Conservation (phyloP, 1,284 basidiomycete species). For the Apiotrichum veenhuisii region DNA sequence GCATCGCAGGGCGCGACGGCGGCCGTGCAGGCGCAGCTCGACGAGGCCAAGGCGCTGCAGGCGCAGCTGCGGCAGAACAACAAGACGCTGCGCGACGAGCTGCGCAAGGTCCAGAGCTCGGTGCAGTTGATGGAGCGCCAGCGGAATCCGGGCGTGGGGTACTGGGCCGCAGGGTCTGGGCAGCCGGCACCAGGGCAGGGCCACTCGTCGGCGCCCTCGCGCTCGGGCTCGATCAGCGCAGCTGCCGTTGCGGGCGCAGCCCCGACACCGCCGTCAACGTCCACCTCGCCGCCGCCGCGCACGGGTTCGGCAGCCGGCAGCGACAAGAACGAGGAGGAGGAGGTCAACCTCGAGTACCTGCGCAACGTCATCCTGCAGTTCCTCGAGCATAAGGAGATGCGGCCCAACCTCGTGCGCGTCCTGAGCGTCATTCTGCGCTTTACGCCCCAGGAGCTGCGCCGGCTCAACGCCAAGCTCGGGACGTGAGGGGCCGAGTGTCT, state of each 20-base stretch:
- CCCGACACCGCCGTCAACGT: neutral
- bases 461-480: constrained; percentile 66
- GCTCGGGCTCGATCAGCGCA: no score
- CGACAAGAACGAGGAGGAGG: constrained; percentile 64
- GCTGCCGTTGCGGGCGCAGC: neutral
- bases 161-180: constrained; percentile 59
- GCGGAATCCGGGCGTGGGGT: constrained; percentile 86
- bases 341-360: constrained; percentile 91
- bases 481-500: no score
- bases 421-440: constrained; percentile 86
- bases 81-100: constrained; percentile 84
- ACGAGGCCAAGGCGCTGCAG: constrained; percentile 41
- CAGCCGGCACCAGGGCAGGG: neutral
- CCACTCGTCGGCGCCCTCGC: neutral
- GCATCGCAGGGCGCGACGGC: constrained; percentile 37
- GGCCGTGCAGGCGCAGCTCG: constrained; percentile 45
- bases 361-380: constrained; percentile 92
- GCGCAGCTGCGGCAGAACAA: constrained; percentile 52
- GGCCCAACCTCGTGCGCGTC: constrained; percentile 82
- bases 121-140: constrained; percentile 82
- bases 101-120: constrained; percentile 87
- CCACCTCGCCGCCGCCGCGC: neutral
- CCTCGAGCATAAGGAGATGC: constrained; percentile 82
- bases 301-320: constrained; percentile 6
- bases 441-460: constrained; percentile 85